Evolutionary conservation across 345 rosid genomes (phyloP), one percentile per base, ranked within the genome.

Genomic region (Ceriops tagal): DNA sequence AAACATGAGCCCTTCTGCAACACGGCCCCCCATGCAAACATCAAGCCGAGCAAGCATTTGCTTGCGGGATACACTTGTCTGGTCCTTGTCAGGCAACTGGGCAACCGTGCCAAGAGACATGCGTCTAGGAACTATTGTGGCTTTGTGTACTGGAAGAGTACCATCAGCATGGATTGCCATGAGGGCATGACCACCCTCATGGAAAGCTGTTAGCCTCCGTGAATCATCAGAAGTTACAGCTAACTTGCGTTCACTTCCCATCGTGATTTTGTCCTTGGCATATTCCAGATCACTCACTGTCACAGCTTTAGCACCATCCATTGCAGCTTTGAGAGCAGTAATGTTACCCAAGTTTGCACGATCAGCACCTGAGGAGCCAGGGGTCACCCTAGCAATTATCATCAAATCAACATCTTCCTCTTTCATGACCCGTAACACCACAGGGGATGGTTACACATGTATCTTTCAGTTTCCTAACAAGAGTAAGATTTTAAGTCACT

Each of bases 291-390:
- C 97, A 73, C 77, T 81, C 97, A 92, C 92, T 28, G 86, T 86
- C 71, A 95, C 99, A 19, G 93, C 84, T 73, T 87, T 90, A 60
- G 98, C 86, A 70, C 93, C 98, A 57, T 92, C 99, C 97, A 90
- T 90, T 5, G 99, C 97, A 67, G 98, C 98, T 77, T 95, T 95
- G 15, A 92, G 82, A 64, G 99, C 99, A 65, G 99, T 97, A 64
- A 90, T 79, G 13, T 95, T 95, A 56, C 92, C 87, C 71, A 95
- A 66, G 66, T 92, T 92, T 6, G 99, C 98, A 58, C 92, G 88
- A 81, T 95, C 99, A 65, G 98, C 99, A 22, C 98, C 99, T 1
- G 98, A 95, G 76, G 92, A 95, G 58, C 99, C 97, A 43, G 99
- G 97, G 7, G 98, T 92, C 52, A 96, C 99, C 83, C 98, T 81